These are phyloP conservation scores for Leccinum sublutescens DNA, from an alignment of 768 basidiomycete genomes.

Conservation along the genomic window DNA sequence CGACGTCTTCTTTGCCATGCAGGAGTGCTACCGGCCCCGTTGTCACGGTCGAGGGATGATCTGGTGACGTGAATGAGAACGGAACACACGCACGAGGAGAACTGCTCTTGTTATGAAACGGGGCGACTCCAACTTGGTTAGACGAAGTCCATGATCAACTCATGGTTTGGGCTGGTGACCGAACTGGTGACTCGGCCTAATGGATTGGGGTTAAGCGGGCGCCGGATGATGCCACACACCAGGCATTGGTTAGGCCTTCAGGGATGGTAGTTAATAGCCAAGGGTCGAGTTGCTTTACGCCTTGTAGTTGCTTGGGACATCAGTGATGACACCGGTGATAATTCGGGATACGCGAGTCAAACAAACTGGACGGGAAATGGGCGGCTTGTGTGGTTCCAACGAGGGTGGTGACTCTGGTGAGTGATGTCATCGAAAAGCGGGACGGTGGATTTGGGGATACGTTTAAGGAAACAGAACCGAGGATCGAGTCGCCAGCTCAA, in stretches of 20 bases:
- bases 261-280: not conserved
- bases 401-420: not conserved
- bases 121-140: not conserved
- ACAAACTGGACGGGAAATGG: not conserved
- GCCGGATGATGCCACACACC: not conserved
- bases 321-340: not conserved
- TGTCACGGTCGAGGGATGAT: not conserved
- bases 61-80: not conserved
- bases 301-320: not conserved
- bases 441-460: not conserved
- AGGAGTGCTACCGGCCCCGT: not conserved
- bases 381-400: not conserved
- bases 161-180: not conserved
- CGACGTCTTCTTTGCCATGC: not conserved
- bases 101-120: not conserved
- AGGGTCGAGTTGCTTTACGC: not conserved
- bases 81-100: not conserved
- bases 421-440: not conserved
- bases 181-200: not conserved
- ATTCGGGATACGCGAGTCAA: not conserved
- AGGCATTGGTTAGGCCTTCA: not conserved
- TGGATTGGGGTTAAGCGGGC: not conserved
- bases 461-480: not conserved
- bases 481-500: not conserved
- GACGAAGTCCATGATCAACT: not conserved